Conservation (phyloP, 768 basidiomycete genomes). For the Russula griseocarnosa region DNA sequence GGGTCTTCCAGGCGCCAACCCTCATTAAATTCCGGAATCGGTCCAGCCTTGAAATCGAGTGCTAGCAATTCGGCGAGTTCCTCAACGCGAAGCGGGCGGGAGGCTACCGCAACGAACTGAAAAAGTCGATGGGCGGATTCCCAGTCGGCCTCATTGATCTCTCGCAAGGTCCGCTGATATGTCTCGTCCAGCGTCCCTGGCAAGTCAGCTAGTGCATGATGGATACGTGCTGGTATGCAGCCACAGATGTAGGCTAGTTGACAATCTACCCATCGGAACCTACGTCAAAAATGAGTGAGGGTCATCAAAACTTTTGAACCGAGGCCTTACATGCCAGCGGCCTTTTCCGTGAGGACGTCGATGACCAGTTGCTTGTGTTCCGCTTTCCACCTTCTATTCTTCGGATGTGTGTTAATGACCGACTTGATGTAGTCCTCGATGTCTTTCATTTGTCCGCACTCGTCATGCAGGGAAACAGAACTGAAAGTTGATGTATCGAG, state of each 20-base stretch:
- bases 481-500: neutral
- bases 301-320: neutral
- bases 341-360: neutral
- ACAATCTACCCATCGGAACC: no score
- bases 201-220: no score
- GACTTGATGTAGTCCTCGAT: neutral
- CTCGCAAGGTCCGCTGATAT: no score
- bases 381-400: neutral
- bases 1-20: neutral
- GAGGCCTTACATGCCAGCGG: constrained; percentile 6
- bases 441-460: neutral
- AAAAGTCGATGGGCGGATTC: neutral
- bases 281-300: no score
- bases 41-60: neutral
- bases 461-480: neutral
- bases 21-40: neutral
- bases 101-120: neutral
- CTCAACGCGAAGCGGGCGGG: neutral
- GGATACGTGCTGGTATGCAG: no score
- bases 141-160: neutral
- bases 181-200: no score
- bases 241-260: no score
- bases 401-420: neutral
- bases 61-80: neutral
- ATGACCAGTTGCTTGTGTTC: neutral